Evolutionary conservation across 148 eudicot species (phyloP).

Genomic region (Persicaria tinctoria): DNA sequence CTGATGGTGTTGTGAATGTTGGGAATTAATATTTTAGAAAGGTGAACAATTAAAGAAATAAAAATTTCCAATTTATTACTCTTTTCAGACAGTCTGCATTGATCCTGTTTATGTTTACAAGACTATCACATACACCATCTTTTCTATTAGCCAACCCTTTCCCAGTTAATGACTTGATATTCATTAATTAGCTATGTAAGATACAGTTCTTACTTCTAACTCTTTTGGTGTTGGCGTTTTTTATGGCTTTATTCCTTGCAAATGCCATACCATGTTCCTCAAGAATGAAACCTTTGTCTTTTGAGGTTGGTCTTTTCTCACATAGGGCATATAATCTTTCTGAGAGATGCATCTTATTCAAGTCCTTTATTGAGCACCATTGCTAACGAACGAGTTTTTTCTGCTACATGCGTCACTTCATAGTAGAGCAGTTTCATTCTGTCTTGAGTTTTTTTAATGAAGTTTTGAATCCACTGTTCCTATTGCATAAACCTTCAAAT

Average conservation of each 20-base stretch:
- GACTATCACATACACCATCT: neutral
- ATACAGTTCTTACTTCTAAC: neutral
- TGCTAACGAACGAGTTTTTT: neutral
- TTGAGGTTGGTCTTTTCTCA: constrained; percentile 3
- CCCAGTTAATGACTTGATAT: neutral
- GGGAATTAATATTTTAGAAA: neutral
- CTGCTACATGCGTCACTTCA: neutral
- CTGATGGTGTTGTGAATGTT: neutral
- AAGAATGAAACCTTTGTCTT: neutral
- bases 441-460: neutral
- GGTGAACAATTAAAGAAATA: neutral
- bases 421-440: neutral
- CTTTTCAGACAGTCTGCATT: neutral
- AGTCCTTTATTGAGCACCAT: neutral
- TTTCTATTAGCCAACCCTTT: neutral
- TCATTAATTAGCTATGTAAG: neutral
- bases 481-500: neutral
- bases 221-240: neutral
- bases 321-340: neutral
- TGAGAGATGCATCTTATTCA: neutral
- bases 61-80: neutral
- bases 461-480: neutral
- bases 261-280: constrained; percentile 2
- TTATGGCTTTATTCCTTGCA: neutral
- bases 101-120: neutral